Conservation (phyloP, 2,329 filamentous ascomycete genomes). For the Phaeosphaeriaceae sp. region DNA sequence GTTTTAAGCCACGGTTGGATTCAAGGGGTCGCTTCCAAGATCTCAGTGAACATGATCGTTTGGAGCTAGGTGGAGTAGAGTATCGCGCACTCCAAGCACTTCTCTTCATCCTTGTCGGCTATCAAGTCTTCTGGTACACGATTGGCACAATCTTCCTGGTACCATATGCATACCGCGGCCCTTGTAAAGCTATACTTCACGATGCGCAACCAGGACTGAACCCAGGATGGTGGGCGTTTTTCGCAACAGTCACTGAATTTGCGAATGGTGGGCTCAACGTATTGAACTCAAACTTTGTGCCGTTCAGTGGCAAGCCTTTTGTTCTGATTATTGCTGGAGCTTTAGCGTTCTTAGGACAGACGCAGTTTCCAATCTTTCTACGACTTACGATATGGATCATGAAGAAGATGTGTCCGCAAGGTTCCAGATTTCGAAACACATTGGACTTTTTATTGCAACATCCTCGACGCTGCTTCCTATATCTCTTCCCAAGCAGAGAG, state of each 20-base stretch:
- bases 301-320: slow-evolving; percentile 60
- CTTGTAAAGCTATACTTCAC: slow-evolving; percentile 51
- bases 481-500: slow-evolving; percentile 68
- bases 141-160: slow-evolving; percentile 59
- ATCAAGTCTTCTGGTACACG: slow-evolving; percentile 40
- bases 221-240: slow-evolving; percentile 43
- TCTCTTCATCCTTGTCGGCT: slow-evolving; percentile 55
- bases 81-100: slow-evolving; percentile 60
- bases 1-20: slow-evolving; percentile 41
- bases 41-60: slow-evolving; percentile 53
- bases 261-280: slow-evolving; percentile 64
- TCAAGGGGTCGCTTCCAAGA: slow-evolving; percentile 39
- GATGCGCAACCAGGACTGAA: slow-evolving; percentile 47
- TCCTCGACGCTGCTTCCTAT: slow-evolving; percentile 69
- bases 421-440: slow-evolving; percentile 53
- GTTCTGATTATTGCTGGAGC: slow-evolving; percentile 59
- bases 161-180: slow-evolving; percentile 52
- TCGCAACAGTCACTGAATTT: slow-evolving; percentile 60
- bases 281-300: slow-evolving; percentile 66
- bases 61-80: slow-evolving; percentile 61
- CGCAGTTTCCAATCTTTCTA: slow-evolving; percentile 66
- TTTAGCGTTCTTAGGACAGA: slow-evolving; percentile 62
- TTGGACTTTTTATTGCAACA: slow-evolving; percentile 68
- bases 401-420: slow-evolving; percentile 55
- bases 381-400: slow-evolving; percentile 66